These are phyloP conservation scores for Lipomyces lipofer DNA, from an alignment of 805 yeast genomes.

Conservation along the genomic window DNA sequence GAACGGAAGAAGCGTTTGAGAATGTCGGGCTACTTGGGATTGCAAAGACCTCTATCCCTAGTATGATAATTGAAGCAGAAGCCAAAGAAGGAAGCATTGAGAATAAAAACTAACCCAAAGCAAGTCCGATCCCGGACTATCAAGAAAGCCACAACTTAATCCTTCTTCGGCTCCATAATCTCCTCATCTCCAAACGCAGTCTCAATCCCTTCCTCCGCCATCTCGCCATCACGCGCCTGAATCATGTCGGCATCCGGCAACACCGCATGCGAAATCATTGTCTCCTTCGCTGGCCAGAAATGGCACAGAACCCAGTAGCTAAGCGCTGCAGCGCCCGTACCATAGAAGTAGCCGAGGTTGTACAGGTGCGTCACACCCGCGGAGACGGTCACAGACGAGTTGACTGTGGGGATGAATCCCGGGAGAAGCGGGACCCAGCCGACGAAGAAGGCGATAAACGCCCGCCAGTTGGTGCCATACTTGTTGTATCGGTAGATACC, in stretches of 20 bases:
- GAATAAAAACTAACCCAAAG: too few species aligned
- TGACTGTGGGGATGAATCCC: slow-evolving; percentile 33
- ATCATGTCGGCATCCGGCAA: slow-evolving; percentile 18
- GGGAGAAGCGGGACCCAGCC: slow-evolving; percentile 37
- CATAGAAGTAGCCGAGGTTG: slow-evolving; percentile 59
- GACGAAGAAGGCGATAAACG: slow-evolving; percentile 43
- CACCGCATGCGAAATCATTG: slow-evolving; percentile 14
- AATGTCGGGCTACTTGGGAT: too few species aligned
- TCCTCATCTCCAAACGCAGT: not conserved
- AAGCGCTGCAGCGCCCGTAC: slow-evolving; percentile 55
- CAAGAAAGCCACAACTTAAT: too few species aligned
- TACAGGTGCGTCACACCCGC: slow-evolving; percentile 65
- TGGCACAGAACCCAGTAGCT: slow-evolving; percentile 53
- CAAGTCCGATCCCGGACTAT: too few species aligned
- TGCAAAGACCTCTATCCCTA: too few species aligned
- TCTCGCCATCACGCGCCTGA: not conserved
- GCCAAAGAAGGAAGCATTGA: too few species aligned
- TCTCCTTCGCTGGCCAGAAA: slow-evolving; percentile 50
- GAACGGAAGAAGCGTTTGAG: too few species aligned
- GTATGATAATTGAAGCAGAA: too few species aligned
- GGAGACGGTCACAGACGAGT: slow-evolving; percentile 49
- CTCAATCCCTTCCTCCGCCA: not conserved
- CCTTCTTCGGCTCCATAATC: too few species aligned
- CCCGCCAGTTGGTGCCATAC: slow-evolving; percentile 49
- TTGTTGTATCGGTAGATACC: slow-evolving; percentile 49